phyloP scores from a whole-genome alignment of 768 basidiomycete species.

The Cytidiella melzeri region DNA sequence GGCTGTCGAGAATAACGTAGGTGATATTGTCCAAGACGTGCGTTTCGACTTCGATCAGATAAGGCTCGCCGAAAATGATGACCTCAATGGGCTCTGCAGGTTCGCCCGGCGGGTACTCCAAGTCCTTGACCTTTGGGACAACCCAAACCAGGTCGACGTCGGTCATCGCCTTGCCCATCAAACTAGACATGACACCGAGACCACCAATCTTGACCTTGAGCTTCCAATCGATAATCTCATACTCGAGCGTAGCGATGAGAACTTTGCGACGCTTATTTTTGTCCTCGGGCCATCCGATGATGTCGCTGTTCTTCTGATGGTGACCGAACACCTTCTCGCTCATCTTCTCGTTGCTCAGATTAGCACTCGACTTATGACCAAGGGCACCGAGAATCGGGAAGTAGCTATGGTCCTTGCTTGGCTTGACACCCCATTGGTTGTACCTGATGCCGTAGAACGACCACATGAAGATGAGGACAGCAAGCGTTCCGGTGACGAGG shows the following conservation, averaged over 20 bases:
- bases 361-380: constrained; percentile 60
- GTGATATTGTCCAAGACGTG: constrained; percentile 94
- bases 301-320: constrained; percentile 49
- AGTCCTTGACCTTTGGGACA: constrained; percentile 88
- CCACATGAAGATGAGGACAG: constrained; percentile 88
- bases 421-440: constrained; percentile 85
- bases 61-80: constrained; percentile 92
- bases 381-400: constrained; percentile 78
- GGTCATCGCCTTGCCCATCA: constrained; percentile 98
- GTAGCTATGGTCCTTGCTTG: constrained; percentile 69
- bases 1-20: constrained; percentile 88
- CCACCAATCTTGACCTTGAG: constrained; percentile 97
- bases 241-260: constrained; percentile 88
- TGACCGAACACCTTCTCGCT: constrained; percentile 65
- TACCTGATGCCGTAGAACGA: constrained; percentile 94
- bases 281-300: constrained; percentile 97
- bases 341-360: constrained; percentile 59
- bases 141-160: constrained; percentile 95
- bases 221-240: constrained; percentile 97
- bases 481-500: constrained; percentile 75
- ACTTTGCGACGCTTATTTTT: constrained; percentile 88
- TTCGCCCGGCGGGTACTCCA: constrained; percentile 89
- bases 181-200: constrained; percentile 93
- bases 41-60: constrained; percentile 93
- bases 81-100: constrained; percentile 93